Evolutionary conservation across 176 grass and related monocot genomes (phyloP), one percentile per base, ranked within the genome.

Genomic region (Typha latifolia): DNA sequence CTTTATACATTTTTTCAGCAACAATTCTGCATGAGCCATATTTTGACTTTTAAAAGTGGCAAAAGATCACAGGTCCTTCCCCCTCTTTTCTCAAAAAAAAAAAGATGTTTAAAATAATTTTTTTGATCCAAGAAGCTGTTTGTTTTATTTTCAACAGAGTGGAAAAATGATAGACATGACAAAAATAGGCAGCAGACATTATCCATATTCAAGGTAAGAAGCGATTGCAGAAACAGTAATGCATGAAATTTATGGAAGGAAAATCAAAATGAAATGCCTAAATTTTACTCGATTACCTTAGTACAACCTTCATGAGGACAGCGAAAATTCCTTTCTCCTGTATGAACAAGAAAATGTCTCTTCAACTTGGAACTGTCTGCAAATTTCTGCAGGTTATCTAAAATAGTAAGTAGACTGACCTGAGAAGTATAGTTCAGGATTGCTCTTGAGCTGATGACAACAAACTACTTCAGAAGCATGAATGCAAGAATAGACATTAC

Each of bases 301-400:
- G 84, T 85, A 78, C 94, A 99, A 50, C 86, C 89, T 87, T 99
- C 94, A 77, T 93, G 70, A 69, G 81, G 76, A 63, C 89, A 93
- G 61, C 90, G 66, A 70, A 87, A 99, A 73, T 89, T 86, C 68
- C 78, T 93, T 77, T 93, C 86, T 70, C 94, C 94, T 16, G 86
- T 93, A 82, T 99, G 94, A 64, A 99, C 88, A 76, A 99, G 86
- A 80, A 79, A 83, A 81, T 99, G 94, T 49, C 89, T 90, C 74
- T 99, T 99, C 70, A 99, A 84, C 71, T 99, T 99, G 15, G 86
- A 99, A 78, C 94, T 92, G 69, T 99, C 94, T 29, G 90, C 71
- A 80, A 93, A 99, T 90, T 93, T 99, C 94, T 93, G 79, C 68
- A 87, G 34, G 34, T 37, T 6, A 37, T 37, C 34, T 37, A 37